Percentiles rank a stretch among this genome's conserved stretches.
These are phyloP conservation scores for Hyphopichia khmerensis DNA, from an alignment of 1,139 yeast species.

Conservation along the genomic window DNA sequence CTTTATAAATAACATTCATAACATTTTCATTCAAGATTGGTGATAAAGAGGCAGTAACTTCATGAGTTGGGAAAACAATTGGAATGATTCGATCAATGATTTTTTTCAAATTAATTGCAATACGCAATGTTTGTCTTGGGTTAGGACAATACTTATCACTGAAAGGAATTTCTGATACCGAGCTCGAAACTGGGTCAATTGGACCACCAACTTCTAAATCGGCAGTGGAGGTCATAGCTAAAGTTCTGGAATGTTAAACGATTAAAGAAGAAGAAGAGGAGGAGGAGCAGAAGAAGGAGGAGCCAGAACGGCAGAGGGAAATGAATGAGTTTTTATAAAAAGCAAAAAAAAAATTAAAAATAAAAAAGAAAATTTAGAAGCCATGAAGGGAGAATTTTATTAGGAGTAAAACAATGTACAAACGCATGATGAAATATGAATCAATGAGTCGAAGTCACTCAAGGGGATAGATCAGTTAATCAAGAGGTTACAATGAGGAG, in stretches of 20 bases:
- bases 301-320: background rate
- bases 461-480: too few relatives aligned
- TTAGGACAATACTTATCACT: conserved; percentile 42
- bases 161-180: conserved; percentile 2
- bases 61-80: conserved; percentile 51
- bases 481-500: too few relatives aligned
- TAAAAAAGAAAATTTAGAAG: too few relatives aligned
- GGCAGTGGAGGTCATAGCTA: background rate
- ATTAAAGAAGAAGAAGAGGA: too few relatives aligned
- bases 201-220: conserved; percentile 1
- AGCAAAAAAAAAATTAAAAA: too few relatives aligned
- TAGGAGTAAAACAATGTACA: too few relatives aligned
- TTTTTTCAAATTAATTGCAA: conserved; percentile 70
- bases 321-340: too few relatives aligned
- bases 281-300: too few relatives aligned
- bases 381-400: too few relatives aligned
- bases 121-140: conserved; percentile 68
- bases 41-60: conserved; percentile 58
- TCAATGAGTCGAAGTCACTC: background rate
- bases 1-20: conserved; percentile 57
- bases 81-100: conserved; percentile 74
- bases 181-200: background rate
- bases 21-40: conserved; percentile 62
- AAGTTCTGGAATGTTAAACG: too few relatives aligned
- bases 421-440: too few relatives aligned